Conservation (phyloP, 352 stramenopile species). For the Phytophthora macrochlamydospora region DNA sequence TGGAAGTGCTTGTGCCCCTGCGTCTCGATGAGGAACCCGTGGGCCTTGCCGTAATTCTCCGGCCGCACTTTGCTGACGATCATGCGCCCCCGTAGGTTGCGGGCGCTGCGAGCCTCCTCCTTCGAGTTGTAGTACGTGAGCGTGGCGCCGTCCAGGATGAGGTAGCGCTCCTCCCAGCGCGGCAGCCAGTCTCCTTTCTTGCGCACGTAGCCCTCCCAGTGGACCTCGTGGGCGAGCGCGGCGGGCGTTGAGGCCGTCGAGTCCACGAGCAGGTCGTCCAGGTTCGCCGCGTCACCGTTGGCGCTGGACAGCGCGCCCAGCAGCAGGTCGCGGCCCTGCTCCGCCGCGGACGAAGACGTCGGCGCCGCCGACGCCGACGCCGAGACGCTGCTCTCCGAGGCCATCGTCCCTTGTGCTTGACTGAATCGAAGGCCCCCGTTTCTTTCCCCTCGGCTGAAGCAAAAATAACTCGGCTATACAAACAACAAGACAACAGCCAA, state of each 20-base stretch:
- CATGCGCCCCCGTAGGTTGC: slow-evolving; percentile 84
- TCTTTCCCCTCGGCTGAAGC: slow-evolving; percentile 23
- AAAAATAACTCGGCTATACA: neutral
- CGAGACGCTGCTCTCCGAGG: slow-evolving; percentile 23
- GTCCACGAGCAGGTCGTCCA: slow-evolving; percentile 50
- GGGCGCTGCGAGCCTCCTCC: slow-evolving; percentile 80
- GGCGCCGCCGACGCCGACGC: neutral
- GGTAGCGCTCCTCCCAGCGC: slow-evolving; percentile 90
- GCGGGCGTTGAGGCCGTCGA: slow-evolving; percentile 43
- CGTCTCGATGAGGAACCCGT: slow-evolving; percentile 89
- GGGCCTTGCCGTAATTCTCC: slow-evolving; percentile 89
- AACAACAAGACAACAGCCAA: neutral
- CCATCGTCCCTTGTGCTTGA: slow-evolving; percentile 10
- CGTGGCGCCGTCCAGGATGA: slow-evolving; percentile 83
- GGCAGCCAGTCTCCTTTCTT: slow-evolving; percentile 91
- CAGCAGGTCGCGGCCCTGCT: slow-evolving; percentile 54
- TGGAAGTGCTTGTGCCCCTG: slow-evolving; percentile 90
- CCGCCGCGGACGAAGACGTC: slow-evolving; percentile 6
- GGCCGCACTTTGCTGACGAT: slow-evolving; percentile 79
- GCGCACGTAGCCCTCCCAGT: slow-evolving; percentile 89
- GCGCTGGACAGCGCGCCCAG: slow-evolving; percentile 37
- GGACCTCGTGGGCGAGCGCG: slow-evolving; percentile 69
- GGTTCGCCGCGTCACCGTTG: slow-evolving; percentile 4
- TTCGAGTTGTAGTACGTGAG: slow-evolving; percentile 91
- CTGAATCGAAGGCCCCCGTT: slow-evolving; percentile 38